Evolutionary conservation across 2,329 filamentous ascomycete genomes (phyloP), one percentile per base, ranked within the genome.

Genomic region (Thermothelomyces thermophilus): DNA sequence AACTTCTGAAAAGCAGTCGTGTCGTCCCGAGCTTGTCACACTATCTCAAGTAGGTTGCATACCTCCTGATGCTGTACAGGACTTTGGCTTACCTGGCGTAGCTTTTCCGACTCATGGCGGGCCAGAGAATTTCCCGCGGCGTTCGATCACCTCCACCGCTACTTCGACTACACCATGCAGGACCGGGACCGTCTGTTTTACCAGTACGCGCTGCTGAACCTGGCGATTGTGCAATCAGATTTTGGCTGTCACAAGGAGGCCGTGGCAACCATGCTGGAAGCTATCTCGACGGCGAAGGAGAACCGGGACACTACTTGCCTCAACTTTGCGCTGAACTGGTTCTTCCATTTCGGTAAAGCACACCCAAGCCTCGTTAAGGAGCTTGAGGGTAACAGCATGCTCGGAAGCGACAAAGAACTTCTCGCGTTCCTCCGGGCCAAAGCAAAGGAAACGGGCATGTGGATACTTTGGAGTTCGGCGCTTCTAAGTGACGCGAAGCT

Each of bases 151-250:
- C 75, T 98, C 17, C 90, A 97, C 66, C 84, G 89, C 45, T 98
- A 96, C 66, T 98, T 96, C 61, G 93, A 98, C 66, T 96, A 95
- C 67, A 93, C 90, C 1, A 90, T 94, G 81, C 86, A 93, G 61
- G 86, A 83, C 58, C 75, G 83, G 53, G 87, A 95, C 60, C 83
- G 87, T 20, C 79, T 86, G 5, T 90, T 90, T 60, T 97, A 98
- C 62, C 93, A 97, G 64, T 95, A 96, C 64, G 93, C 93, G 0
- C 72, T 97, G 13, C 83, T 98, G 63, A 96, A 96, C 63, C 78
- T 96, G 51, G 91, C 90, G 3, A 88, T 96, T 30, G 77, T 97
- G 4, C 91, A 98, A 63, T 88, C 90, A 14, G 93, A 97, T 65
- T 97, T 97, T 71, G 90, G 90, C 41, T 95, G 88, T 63, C 84